Conservation (phyloP, 352 stramenopile genomes). For the Pythium dissimile region DNA sequence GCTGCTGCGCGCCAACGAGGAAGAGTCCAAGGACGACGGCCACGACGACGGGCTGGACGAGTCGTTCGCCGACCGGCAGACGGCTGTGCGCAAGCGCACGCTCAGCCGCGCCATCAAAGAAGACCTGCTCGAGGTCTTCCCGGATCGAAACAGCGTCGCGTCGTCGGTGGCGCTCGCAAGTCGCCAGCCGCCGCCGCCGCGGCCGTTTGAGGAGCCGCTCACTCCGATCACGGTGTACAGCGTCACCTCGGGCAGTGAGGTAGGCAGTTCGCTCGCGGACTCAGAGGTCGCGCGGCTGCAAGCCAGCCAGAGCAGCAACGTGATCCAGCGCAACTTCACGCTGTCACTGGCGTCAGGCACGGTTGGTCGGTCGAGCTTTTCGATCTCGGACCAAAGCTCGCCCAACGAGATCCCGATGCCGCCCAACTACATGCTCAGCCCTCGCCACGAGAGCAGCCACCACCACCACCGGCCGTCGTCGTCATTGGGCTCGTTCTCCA, state of each 20-base stretch:
- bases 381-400: constrained; percentile 6
- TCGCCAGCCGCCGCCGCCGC: constrained; percentile 8
- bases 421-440: constrained; percentile 26
- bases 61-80: neutral
- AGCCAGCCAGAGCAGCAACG: neutral
- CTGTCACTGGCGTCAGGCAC: constrained; percentile 18
- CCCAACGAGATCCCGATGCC: constrained; percentile 29
- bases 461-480: constrained; percentile 4
- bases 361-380: neutral
- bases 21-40: constrained; percentile 14
- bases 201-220: neutral
- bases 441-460: neutral
- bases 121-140: constrained; percentile 23
- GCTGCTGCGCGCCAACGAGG: constrained; percentile 17
- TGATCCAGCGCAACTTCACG: constrained; percentile 25
- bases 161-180: constrained; percentile 8
- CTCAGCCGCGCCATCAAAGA: constrained; percentile 17
- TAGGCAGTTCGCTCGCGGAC: neutral
- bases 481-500: constrained; percentile 8
- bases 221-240: constrained; percentile 10
- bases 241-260: constrained; percentile 9
- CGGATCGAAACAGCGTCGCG: constrained; percentile 2
- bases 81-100: constrained; percentile 2
- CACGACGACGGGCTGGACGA: neutral
- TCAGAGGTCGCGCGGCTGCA: neutral